phyloP scores from a whole-genome alignment of 441 rosid species.

The Metrosideros polymorpha region DNA sequence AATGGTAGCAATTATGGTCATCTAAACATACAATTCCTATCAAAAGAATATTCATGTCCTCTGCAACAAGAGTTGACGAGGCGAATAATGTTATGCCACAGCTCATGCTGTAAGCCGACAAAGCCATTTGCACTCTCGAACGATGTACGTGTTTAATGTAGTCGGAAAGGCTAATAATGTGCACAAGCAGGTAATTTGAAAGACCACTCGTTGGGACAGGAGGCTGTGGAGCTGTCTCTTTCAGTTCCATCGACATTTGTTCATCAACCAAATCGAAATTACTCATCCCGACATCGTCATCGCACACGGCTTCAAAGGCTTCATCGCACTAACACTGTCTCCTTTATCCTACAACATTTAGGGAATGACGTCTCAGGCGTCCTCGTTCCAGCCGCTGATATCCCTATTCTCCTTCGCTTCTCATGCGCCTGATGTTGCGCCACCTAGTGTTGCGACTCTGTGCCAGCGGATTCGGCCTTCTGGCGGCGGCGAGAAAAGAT shows the following conservation, averaged over 20 bases:
- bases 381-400: not conserved
- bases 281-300: too few relatives aligned
- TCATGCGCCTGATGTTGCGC: constrained; percentile 3
- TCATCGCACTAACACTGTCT: not conserved
- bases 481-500: not conserved
- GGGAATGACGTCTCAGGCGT: not conserved
- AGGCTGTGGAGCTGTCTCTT: not conserved
- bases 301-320: not conserved
- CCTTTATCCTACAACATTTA: not conserved
- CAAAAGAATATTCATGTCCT: not conserved
- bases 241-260: not conserved
- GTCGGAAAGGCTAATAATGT: too few relatives aligned
- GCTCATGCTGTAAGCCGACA: too few relatives aligned
- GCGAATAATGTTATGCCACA: not conserved
- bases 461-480: constrained; percentile 3
- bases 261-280: too few relatives aligned
- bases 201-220: not conserved
- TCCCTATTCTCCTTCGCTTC: not conserved
- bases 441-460: constrained; percentile 1
- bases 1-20: not conserved
- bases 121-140: too few relatives aligned
- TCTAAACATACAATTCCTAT: not conserved
- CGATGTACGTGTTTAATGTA: too few relatives aligned
- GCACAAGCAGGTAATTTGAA: not conserved
- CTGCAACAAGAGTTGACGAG: not conserved